Conservation (phyloP, 139 green algal species). For the Asterochloris erici region DNA sequence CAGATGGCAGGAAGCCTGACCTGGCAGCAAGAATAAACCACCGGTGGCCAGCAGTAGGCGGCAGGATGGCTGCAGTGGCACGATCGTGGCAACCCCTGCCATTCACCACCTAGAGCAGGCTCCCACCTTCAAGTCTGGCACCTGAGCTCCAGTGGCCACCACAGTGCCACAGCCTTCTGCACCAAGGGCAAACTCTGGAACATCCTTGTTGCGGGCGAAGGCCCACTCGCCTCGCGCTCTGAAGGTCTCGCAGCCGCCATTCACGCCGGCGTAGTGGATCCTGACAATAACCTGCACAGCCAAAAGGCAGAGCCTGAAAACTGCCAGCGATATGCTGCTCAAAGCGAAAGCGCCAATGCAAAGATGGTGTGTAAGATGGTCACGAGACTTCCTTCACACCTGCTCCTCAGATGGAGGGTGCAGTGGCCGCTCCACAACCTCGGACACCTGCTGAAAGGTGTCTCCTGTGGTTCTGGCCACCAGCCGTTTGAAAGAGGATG, state of each 20-base stretch:
- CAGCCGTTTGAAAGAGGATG: conserved; percentile 36
- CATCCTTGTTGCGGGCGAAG: conserved; percentile 9
- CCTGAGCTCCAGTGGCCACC: conserved; percentile 33
- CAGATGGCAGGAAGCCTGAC: too few relatives aligned
- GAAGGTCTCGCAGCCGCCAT: conserved; percentile 75
- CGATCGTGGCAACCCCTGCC: too few relatives aligned
- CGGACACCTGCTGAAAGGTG: conserved; percentile 43
- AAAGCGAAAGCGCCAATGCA: too few relatives aligned
- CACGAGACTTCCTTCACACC: too few relatives aligned
- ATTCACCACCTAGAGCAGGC: neutral
- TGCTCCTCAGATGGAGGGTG: neutral
- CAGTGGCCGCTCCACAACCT: neutral
- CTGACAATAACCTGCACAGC: conserved; percentile 47
- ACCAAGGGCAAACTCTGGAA: conserved; percentile 41
- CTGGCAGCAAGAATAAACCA: too few relatives aligned
- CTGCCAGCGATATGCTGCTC: too few relatives aligned
- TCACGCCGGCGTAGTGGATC: conserved; percentile 57
- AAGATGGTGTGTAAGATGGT: too few relatives aligned
- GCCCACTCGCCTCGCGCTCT: conserved; percentile 39
- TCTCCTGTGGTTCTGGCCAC: conserved; percentile 32
- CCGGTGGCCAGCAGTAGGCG: too few relatives aligned
- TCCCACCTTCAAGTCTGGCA: conserved; percentile 20
- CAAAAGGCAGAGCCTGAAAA: too few relatives aligned
- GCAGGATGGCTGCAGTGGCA: too few relatives aligned
- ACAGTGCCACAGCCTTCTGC: conserved; percentile 58